Conservation (phyloP, 495 filamentous ascomycete genomes). For the Neurospora sp. region DNA sequence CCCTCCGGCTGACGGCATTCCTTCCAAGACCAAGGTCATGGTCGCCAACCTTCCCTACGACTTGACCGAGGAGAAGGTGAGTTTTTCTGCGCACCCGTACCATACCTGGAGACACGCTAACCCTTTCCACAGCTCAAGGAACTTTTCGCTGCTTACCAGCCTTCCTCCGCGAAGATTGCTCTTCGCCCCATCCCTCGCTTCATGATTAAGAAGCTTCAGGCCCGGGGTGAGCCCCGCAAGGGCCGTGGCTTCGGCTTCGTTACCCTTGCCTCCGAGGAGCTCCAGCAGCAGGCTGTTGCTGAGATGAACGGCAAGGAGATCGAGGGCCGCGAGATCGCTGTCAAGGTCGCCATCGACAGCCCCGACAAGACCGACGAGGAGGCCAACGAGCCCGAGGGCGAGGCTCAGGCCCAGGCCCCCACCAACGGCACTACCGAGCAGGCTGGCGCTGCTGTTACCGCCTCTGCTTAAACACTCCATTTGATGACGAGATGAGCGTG, state of each 20-base stretch:
- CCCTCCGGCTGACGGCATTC: slow-evolving; percentile 93
- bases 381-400: slow-evolving; percentile 40
- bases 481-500: slow-evolving; percentile 14
- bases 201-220: slow-evolving; percentile 99
- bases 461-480: slow-evolving; percentile 11
- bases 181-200: slow-evolving; percentile 96
- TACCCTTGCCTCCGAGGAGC: slow-evolving; percentile 85
- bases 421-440: not conserved
- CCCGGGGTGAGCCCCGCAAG: slow-evolving; percentile 96
- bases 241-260: slow-evolving; percentile 98
- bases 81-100: not conserved
- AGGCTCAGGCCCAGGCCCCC: slow-evolving; percentile 16
- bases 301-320: slow-evolving; percentile 99
- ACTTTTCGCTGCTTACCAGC: slow-evolving; percentile 81
- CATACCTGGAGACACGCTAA: slow-evolving; percentile 27
- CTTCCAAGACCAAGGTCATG: slow-evolving; percentile 99
- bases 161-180: slow-evolving; percentile 91
- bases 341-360: slow-evolving; percentile 99
- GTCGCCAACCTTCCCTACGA: slow-evolving; percentile 98
- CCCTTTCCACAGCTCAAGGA: slow-evolving; percentile 70
- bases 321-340: slow-evolving; percentile 95
- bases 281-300: slow-evolving; percentile 88
- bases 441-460: not conserved
- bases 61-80: slow-evolving; percentile 89
- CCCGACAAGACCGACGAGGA: slow-evolving; percentile 96